phyloP scores from a whole-genome alignment of 306 rosid species.

The Rosa chinensis region DNA sequence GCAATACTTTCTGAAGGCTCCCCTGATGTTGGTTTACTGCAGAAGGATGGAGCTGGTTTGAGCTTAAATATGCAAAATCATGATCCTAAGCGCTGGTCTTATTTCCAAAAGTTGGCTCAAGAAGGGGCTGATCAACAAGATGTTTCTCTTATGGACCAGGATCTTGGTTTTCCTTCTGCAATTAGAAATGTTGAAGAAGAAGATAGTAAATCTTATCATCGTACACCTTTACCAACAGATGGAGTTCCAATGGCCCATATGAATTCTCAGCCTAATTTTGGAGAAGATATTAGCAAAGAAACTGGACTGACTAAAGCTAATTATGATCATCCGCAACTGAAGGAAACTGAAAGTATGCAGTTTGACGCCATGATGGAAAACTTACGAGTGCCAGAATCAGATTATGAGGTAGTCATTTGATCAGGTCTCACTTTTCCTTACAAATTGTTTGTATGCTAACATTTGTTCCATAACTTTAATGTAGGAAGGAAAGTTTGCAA shows the following conservation, averaged over 20 bases:
- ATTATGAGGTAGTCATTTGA: conserved; percentile 59
- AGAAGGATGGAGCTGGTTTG: conserved; percentile 74
- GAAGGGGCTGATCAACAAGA: conserved; percentile 60
- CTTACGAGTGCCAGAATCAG: conserved; percentile 49
- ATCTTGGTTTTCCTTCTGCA: conserved; percentile 50
- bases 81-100: conserved; percentile 84
- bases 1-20: conserved; percentile 67
- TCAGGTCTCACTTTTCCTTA: neutral
- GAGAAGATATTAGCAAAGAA: conserved; percentile 41
- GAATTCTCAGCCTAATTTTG: conserved; percentile 48
- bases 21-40: conserved; percentile 49
- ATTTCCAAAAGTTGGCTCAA: conserved; percentile 83
- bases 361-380: conserved; percentile 59
- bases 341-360: conserved; percentile 56
- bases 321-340: conserved; percentile 49
- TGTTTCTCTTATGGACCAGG: conserved; percentile 79
- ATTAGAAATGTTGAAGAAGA: conserved; percentile 41
- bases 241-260: conserved; percentile 36
- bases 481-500: conserved; percentile 60
- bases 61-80: conserved; percentile 77
- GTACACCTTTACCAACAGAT: conserved; percentile 39
- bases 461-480: conserved; percentile 25
- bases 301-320: conserved; percentile 42
- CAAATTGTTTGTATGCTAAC: conserved; percentile 22
- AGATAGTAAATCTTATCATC: conserved; percentile 43